These are phyloP conservation scores for Stagonosporopsis tanaceti DNA, from an alignment of 2,329 filamentous ascomycete species.

Conservation along the genomic window DNA sequence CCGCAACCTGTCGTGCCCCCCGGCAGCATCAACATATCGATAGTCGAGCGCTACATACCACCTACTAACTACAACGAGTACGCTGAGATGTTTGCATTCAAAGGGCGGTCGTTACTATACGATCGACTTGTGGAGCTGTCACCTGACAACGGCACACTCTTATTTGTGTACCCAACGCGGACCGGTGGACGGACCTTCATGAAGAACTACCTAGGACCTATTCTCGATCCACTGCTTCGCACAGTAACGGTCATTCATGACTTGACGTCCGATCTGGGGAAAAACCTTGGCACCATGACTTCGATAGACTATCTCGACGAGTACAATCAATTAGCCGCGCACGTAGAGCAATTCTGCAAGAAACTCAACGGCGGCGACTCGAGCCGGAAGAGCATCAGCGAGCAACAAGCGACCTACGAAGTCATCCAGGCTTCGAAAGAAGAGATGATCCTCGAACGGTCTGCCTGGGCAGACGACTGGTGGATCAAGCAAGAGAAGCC, in stretches of 20 bases:
- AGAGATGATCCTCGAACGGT: slow-evolving; percentile 59
- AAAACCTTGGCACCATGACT: slow-evolving; percentile 62
- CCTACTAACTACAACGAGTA: slow-evolving; percentile 67
- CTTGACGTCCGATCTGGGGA: slow-evolving; percentile 64
- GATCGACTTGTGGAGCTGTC: slow-evolving; percentile 69
- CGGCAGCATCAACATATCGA: slow-evolving; percentile 65
- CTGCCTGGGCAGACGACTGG: slow-evolving; percentile 67
- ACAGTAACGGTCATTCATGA: slow-evolving; percentile 66
- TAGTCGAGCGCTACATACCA: slow-evolving; percentile 72
- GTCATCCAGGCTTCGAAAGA: slow-evolving; percentile 62
- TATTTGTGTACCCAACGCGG: slow-evolving; percentile 70
- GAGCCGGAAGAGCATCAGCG: slow-evolving; percentile 37
- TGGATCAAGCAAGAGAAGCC: slow-evolving; percentile 71
- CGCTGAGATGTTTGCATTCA: slow-evolving; percentile 63
- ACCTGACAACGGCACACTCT: slow-evolving; percentile 62
- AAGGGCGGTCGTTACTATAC: slow-evolving; percentile 63
- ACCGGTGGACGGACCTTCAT: slow-evolving; percentile 66
- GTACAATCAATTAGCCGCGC: slow-evolving; percentile 58
- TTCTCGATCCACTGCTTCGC: slow-evolving; percentile 68
- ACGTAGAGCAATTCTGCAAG: slow-evolving; percentile 41
- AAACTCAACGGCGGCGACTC: slow-evolving; percentile 42
- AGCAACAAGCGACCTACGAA: slow-evolving; percentile 49
- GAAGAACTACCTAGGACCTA: slow-evolving; percentile 65
- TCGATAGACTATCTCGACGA: slow-evolving; percentile 63
- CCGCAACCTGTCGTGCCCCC: slow-evolving; percentile 67